Evolutionary conservation across 257 asterid genomes (phyloP).

Genomic region (Datura wrightii): DNA sequence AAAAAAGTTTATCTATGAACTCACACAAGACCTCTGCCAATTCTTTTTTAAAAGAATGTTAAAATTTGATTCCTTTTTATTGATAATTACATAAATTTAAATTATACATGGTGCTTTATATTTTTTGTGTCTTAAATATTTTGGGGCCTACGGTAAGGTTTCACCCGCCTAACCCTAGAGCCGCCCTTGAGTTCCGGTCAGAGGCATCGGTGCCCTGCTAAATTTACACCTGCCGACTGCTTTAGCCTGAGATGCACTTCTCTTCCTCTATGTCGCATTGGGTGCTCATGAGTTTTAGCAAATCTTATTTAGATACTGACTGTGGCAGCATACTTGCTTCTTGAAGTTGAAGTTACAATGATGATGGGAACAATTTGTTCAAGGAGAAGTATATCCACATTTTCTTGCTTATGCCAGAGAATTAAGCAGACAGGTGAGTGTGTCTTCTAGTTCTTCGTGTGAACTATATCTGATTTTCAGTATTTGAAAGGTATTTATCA

Average conservation of each 20-base stretch:
- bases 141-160: too few species aligned
- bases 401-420: slow-evolving; percentile 59
- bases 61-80: too few species aligned
- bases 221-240: neutral
- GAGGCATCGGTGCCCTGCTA: too few species aligned
- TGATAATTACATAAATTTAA: too few species aligned
- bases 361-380: slow-evolving; percentile 38
- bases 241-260: neutral
- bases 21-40: too few species aligned
- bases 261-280: neutral
- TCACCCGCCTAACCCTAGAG: too few species aligned
- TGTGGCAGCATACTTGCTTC: neutral
- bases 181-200: too few species aligned
- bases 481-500: neutral
- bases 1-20: too few species aligned
- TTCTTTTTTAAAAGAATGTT: too few species aligned
- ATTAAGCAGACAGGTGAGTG: slow-evolving; percentile 77
- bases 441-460: slow-evolving; percentile 27
- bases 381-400: slow-evolving; percentile 61
- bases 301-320: neutral
- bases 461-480: neutral
- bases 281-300: neutral
- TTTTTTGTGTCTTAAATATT: too few species aligned
- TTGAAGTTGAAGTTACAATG: slow-evolving; percentile 21
- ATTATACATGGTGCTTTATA: too few species aligned